Base-by-base conservation (phyloP, 192 early-diverging fungal genomes). In the Entomortierella parvispora region DNA sequence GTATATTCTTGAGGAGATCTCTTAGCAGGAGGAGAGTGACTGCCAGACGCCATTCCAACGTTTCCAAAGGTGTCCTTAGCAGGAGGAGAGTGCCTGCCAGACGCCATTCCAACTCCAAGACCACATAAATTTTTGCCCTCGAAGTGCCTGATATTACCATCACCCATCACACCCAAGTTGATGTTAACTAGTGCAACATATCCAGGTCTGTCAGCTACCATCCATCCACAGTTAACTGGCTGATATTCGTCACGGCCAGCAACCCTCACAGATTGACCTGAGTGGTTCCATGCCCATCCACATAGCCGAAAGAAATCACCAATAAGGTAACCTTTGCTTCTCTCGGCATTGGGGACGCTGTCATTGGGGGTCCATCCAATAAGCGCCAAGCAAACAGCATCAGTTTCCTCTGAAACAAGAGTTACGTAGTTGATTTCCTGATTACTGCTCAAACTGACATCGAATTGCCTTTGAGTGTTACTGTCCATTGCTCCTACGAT, bases 301-400 rank as follows among this genome's bases (percentile, higher is more conserved):
- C 56, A 58, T 22, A 58, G 56, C 8, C 56, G 56, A 58, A 42
- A 58, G 33, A 58, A 14, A 42, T 58, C 56, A 20, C 56, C 56
- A 42, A 25, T 58, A 42, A 58, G 33, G 9, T 22, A 15, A 20
- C 56, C 56, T 29, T 3, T 25, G 33, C 56, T 58, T 42, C 18
- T 3, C 56, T 42, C 18, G 37, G 10, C 10, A 42, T 58, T 58
- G 37, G 10, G 56, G 18, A 25, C 42, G 20, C 18, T 58, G 4
- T 11, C 10, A 6, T 11, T 11, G 17, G 56, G 56, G 42, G 56
- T 25, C 56, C 56, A 58, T 25, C 18, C 10, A 18, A 58, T 58
- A 29, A 58, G 18, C 14, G 56, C 56, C 3, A 58, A 18, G 29
- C 56, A 58, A 58, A 34, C 9, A 42, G 56, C 56, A 58, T 58